Conservation (phyloP, 2,329 filamentous ascomycete genomes). For the Knufia fluminis region DNA sequence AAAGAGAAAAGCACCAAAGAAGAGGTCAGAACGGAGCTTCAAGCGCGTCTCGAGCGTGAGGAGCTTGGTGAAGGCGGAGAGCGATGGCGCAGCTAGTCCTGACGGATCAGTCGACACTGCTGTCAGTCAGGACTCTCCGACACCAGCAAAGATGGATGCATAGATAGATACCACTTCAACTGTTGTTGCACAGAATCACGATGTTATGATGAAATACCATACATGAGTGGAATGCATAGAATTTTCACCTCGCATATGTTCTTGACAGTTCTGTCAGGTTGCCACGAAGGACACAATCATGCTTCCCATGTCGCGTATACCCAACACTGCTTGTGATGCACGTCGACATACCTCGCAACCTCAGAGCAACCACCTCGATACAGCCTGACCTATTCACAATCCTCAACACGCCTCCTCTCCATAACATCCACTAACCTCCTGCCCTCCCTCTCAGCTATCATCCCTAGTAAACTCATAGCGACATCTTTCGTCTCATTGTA, state of each 20-base stretch:
- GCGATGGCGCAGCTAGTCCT: background rate
- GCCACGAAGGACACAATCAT: no score
- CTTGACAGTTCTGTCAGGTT: background rate
- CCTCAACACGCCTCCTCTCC: constrained; percentile 10
- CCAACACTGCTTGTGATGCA: no score
- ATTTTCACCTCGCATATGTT: background rate
- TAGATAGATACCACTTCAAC: background rate
- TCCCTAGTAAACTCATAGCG: constrained; percentile 54
- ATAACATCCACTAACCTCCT: constrained; percentile 17
- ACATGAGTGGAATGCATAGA: background rate
- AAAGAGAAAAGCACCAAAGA: no score
- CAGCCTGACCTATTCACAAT: no score
- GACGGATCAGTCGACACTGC: background rate
- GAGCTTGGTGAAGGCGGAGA: background rate
- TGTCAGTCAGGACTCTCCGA: background rate
- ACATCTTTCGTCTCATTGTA: constrained; percentile 66
- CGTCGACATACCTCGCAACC: no score
- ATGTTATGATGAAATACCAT: background rate
- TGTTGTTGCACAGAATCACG: background rate
- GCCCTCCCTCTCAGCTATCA: constrained; percentile 49
- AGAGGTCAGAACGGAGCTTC: no score
- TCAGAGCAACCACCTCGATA: no score
- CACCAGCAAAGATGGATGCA: background rate
- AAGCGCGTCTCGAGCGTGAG: no score
- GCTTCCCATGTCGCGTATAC: no score